Evolutionary conservation across 306 rosid species (phyloP), one percentile per base, ranked within the genome.

Genomic region (Chamaecrista fasciculata): DNA sequence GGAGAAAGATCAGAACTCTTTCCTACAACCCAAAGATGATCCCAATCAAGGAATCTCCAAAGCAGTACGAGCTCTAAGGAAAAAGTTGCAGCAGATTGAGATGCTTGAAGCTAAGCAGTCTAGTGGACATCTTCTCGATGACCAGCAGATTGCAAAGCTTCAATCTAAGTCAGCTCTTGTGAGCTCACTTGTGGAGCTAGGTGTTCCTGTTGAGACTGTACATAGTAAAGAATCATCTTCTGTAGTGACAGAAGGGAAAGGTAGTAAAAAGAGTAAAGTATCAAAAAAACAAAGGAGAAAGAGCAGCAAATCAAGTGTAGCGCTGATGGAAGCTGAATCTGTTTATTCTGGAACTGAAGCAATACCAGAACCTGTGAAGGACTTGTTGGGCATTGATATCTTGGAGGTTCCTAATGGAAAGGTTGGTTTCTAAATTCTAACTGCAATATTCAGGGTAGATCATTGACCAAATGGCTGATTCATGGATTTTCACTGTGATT

Each of bases 31-130:
- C 62, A 82, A 69, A 71, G 88, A 85, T 44, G 85, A 88, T 37
- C 78, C 74, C 11, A 63, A 71, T 78, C 78, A 62, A 43, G 93
- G 69, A 64, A 67, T 65, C 20, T 73, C 85, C 63, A 93, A 85
- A 75, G 73, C 80, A 53, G 80, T 93, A 47, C 87, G 97, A 70
- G 91, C 94, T 48, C 73, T 93, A 72, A 50, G 91, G 78, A 93
- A 93, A 71, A 93, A 93, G 90, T 76, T 93, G 84, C 98, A 93
- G 89, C 98, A 90, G 82, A 90, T 88, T 83, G 97, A 88, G 78
- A 88, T 93, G 96, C 98, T 93, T 25, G 94, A 93, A 83, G 88
- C 70, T 24, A 93, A 93, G 83, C 96, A 83, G 80, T 81, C 86
- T 19, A 74, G 49, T 43, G 98, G 96, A 62, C 71, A 77, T 83